phyloP scores from a whole-genome alignment of 208 protist genomes.

The Crithidia bombi region DNA sequence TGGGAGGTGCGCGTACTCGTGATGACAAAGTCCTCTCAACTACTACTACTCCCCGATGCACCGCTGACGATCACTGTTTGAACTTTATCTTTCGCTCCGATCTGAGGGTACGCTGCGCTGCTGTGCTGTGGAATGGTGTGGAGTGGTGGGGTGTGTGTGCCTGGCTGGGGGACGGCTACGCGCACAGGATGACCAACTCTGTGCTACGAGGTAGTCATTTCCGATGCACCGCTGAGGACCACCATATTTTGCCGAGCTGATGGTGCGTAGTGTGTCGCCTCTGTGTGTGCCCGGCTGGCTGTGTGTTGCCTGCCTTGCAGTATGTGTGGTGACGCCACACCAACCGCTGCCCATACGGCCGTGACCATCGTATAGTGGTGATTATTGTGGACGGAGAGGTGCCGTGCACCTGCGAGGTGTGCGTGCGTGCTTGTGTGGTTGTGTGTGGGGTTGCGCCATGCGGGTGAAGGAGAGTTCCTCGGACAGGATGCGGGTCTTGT shows the following conservation, averaged over 20 bases:
- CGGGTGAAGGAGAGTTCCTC: constrained; percentile 11
- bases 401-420: neutral
- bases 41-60: constrained; percentile 23
- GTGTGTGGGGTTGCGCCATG: neutral
- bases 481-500: constrained; percentile 9
- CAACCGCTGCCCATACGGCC: neutral
- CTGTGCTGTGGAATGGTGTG: neutral
- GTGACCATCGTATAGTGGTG: constrained; percentile 21
- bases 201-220: too few relatives aligned
- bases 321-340: neutral
- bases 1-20: constrained; percentile 4
- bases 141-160: neutral
- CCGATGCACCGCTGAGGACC: too few relatives aligned
- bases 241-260: neutral
- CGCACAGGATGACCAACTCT: too few relatives aligned
- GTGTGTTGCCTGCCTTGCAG: neutral
- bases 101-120: constrained; percentile 27
- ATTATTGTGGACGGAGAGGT: constrained; percentile 30
- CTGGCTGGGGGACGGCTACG: too few relatives aligned
- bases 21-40: constrained; percentile 34
- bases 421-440: neutral
- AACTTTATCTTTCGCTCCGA: constrained; percentile 52
- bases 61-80: constrained; percentile 26
- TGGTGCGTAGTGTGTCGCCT: neutral
- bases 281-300: neutral